Conservation (phyloP, 176 grass and related monocot genomes). For the Triticum timopheevii region DNA sequence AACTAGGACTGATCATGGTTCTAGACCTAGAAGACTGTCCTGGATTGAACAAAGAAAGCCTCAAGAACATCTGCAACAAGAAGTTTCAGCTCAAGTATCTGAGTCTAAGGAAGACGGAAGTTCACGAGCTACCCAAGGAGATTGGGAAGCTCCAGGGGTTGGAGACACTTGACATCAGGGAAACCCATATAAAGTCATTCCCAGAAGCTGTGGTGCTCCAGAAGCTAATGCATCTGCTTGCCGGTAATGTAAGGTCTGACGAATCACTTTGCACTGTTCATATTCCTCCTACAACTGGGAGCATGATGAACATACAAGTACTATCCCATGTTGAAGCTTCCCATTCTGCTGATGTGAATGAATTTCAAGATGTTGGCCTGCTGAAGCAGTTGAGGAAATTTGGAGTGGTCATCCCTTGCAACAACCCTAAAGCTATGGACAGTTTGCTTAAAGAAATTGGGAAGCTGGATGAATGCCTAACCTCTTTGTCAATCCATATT, state of each 20-base stretch:
- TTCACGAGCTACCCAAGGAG: neutral
- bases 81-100: conserved; percentile 14
- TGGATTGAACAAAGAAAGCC: neutral
- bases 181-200: conserved; percentile 11
- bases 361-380: neutral
- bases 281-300: neutral
- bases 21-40: conserved; percentile 18
- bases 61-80: conserved; percentile 13
- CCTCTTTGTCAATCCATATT: neutral
- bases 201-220: neutral
- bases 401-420: neutral
- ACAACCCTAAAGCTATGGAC: neutral
- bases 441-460: neutral
- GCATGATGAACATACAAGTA: neutral
- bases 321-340: neutral
- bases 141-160: conserved; percentile 14
- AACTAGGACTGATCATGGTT: neutral
- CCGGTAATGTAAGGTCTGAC: neutral
- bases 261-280: neutral
- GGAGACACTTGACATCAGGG: conserved; percentile 34
- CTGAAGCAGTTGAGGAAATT: neutral
- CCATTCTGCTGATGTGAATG: too few species aligned
- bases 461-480: neutral
- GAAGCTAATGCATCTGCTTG: conserved; percentile 12
- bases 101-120: neutral